A percentile compares a stretch with the other conserved stretches of the same genome.
phyloP scores from a whole-genome alignment of 2,329 filamentous ascomycete species.

The Epichloe sp. region DNA sequence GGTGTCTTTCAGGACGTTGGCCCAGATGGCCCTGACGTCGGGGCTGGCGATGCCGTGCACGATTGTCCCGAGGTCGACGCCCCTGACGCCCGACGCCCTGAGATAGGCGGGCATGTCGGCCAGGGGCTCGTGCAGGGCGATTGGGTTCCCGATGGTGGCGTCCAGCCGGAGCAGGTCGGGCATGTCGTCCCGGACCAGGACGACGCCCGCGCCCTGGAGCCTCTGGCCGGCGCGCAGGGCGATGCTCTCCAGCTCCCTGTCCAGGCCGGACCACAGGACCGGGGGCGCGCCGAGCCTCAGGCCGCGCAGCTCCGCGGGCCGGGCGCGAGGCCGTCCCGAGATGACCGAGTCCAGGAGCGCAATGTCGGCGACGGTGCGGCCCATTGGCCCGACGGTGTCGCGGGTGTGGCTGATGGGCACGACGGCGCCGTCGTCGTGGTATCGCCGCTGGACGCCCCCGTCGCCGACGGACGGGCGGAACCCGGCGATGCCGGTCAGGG shows the following conservation, averaged over 20 bases:
- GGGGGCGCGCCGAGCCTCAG: conserved; percentile 8
- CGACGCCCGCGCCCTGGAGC: conserved; percentile 6
- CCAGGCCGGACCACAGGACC: conserved; percentile 7
- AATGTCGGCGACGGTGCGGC: conserved; percentile 51
- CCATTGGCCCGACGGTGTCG: conserved; percentile 54
- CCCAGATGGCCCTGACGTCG: not conserved
- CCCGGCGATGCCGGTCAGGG: conserved; percentile 10
- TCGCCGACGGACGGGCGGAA: conserved; percentile 9
- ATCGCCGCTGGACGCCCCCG: conserved; percentile 7
- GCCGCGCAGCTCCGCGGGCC: conserved; percentile 1
- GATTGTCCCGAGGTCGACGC: conserved; percentile 4
- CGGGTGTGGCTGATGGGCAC: conserved; percentile 52
- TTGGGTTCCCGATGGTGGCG: conserved; percentile 1
- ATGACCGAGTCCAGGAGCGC: conserved; percentile 50
- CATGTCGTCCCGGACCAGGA: conserved; percentile 7
- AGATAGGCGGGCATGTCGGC: conserved; percentile 7
- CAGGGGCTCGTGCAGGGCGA: conserved; percentile 6
- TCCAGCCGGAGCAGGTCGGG: conserved; percentile 6
- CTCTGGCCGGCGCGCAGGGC: not conserved
- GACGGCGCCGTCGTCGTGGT: conserved; percentile 22
- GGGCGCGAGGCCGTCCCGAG: conserved; percentile 29
- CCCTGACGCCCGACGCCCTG: conserved; percentile 1
- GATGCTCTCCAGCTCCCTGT: conserved; percentile 5
- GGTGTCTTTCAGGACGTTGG: not conserved
- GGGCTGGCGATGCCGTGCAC: conserved; percentile 3